Evolutionary conservation across 2,329 filamentous ascomycete genomes (phyloP), one percentile per base, ranked within the genome.

Genomic region (Neonectria hederae): DNA sequence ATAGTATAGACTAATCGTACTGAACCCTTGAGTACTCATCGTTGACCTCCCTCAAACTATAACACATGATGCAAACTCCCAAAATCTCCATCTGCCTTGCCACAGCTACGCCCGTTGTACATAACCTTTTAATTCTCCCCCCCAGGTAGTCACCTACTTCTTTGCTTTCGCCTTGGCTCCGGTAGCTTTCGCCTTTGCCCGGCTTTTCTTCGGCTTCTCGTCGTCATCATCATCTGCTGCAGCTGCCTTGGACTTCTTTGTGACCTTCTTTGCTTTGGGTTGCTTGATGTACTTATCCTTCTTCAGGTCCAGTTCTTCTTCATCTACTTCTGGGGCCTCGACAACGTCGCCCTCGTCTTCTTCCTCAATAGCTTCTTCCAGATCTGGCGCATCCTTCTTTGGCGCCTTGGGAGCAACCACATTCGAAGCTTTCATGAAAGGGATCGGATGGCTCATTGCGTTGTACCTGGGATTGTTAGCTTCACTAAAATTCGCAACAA

Each of bases 221-320:
- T 82, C 84, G 0, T 83, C 83, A 21, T 83, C 84, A 19, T 80
- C 82, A 7, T 85, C 85, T n/a, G 82, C 83, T 13, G 81, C 80
- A 46, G 78, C 80, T 60, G 83, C 84, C 48, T 65, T 79, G 0
- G 77, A 65, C 69, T 81, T 83, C 73, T 83, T 83, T n/a, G 79
- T 74, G 7, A 74, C 42, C 76, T 88, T 87, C 74, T 88, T 88
- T 5, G 79, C 89, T 84, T 97, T 97, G 13, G 95, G 93, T 76
- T 91, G 87, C 78, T 96, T 97, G 77, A 98, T 94, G 75, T 97
- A 97, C 79, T 97, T 98, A 80, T 99, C 96, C 76, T 95, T 97
- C 75, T 91, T 93, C 55, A 98, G 78, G 76, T 97, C 93, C n/a
- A 89, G 82, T 57, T 73, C 90, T 0, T 92, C 90, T 4, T 92